Conservation (phyloP, 2,329 filamentous ascomycete genomes). For the Helotiales sp. region DNA sequence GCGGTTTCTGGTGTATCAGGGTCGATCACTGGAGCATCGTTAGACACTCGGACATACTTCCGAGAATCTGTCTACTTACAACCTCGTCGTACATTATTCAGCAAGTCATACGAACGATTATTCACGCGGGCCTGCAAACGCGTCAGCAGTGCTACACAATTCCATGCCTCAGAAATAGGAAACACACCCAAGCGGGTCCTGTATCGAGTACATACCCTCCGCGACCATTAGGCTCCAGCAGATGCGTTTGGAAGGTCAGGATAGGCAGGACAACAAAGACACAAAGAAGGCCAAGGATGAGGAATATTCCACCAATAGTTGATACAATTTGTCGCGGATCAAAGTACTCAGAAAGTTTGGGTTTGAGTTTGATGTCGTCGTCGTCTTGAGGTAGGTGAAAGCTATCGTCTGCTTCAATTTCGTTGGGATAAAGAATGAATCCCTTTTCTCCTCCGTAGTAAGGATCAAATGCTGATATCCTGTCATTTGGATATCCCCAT, state of each 20-base stretch:
- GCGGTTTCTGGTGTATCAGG: slow-evolving; percentile 49
- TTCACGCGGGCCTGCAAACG: slow-evolving; percentile 41
- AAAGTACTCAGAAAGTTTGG: slow-evolving; percentile 46
- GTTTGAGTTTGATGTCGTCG: slow-evolving; percentile 44
- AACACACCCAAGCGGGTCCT: slow-evolving; percentile 38
- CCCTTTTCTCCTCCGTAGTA: slow-evolving; percentile 41
- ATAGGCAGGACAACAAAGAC: slow-evolving; percentile 53
- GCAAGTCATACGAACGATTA: slow-evolving; percentile 44
- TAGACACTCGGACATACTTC: not conserved
- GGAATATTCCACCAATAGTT: slow-evolving; percentile 38
- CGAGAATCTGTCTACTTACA: slow-evolving; percentile 1
- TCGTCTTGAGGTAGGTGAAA: slow-evolving; percentile 53
- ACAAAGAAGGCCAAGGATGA: slow-evolving; percentile 47
- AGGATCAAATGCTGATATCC: slow-evolving; percentile 43
- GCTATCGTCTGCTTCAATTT: slow-evolving; percentile 53
- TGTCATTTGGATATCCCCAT: slow-evolving; percentile 46
- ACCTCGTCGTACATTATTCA: slow-evolving; percentile 47
- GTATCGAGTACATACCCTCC: not conserved
- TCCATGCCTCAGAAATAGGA: not conserved
- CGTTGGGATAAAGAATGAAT: slow-evolving; percentile 46
- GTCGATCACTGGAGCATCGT: slow-evolving; percentile 42
- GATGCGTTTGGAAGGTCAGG: slow-evolving; percentile 42
- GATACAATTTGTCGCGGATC: slow-evolving; percentile 43
- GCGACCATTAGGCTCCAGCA: slow-evolving; percentile 1
- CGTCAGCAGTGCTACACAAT: not conserved